phyloP scores from a whole-genome alignment of 2,329 filamentous ascomycete species.

The Scedosporium minutisporum region DNA sequence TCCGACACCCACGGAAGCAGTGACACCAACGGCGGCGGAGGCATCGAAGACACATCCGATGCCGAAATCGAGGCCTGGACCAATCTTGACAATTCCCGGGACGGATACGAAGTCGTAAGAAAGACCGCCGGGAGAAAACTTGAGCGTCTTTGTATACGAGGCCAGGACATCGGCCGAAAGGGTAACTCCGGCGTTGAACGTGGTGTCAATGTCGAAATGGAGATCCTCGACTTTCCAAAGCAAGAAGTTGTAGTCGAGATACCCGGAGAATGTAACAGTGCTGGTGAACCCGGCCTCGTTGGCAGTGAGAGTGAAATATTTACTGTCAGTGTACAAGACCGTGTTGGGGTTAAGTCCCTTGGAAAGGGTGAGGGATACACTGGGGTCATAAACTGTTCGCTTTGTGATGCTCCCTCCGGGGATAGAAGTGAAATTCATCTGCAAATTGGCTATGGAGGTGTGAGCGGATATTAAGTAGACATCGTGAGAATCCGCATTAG shows the following conservation, averaged over 20 bases:
- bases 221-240: slow-evolving; percentile 22
- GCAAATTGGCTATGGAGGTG: slow-evolving; percentile 1
- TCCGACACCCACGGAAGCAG: slow-evolving; percentile 19
- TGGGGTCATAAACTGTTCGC: slow-evolving; percentile 18
- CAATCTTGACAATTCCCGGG: slow-evolving; percentile 28
- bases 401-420: slow-evolving; percentile 14
- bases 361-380: slow-evolving; percentile 12
- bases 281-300: slow-evolving; percentile 24
- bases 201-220: slow-evolving; percentile 32
- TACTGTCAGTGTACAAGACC: slow-evolving; percentile 17
- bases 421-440: slow-evolving; percentile 17
- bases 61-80: slow-evolving; percentile 25
- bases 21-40: slow-evolving; percentile 21
- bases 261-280: slow-evolving; percentile 29
- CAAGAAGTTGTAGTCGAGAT: slow-evolving; percentile 29
- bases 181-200: slow-evolving; percentile 24
- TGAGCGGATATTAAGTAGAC: slow-evolving; percentile 1
- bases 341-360: slow-evolving; percentile 16
- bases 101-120: slow-evolving; percentile 27
- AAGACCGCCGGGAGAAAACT: slow-evolving; percentile 25
- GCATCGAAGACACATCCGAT: slow-evolving; percentile 26
- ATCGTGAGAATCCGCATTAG: background rate
- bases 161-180: slow-evolving; percentile 24
- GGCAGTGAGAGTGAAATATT: slow-evolving; percentile 22
- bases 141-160: slow-evolving; percentile 22